A percentile compares a stretch with the other conserved stretches of the same genome.
Evolutionary conservation across 2,329 filamentous ascomycete species (phyloP).

Genomic region (Amylocarpus encephaloides): DNA sequence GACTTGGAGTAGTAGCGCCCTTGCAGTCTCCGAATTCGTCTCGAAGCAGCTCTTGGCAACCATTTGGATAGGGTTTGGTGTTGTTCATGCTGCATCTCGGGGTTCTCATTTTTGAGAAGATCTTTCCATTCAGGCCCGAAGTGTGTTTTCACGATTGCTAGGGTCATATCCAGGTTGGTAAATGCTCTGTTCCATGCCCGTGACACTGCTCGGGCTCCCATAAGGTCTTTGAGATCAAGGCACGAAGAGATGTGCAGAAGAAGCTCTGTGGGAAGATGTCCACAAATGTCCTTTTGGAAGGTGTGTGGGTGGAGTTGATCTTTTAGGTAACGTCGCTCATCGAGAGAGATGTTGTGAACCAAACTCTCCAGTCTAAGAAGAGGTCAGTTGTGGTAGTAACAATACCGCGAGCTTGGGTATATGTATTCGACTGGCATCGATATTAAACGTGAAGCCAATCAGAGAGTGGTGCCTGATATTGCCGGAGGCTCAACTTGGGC

Average conservation of each 20-base stretch:
- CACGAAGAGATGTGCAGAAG: conserved; percentile 13
- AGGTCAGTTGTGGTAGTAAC: background rate
- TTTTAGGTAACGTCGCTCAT: conserved; percentile 16
- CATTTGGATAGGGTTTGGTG: background rate
- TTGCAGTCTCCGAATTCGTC: conserved; percentile 4
- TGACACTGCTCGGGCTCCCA: conserved; percentile 20
- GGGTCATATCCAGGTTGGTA: conserved; percentile 13
- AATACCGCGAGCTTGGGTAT: background rate
- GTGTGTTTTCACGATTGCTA: conserved; percentile 3
- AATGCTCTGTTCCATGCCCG: conserved; percentile 20
- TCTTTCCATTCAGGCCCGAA: conserved; percentile 1
- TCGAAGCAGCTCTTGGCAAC: conserved; percentile 4
- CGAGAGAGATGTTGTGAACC: conserved; percentile 7
- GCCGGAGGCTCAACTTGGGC: too few relatives aligned
- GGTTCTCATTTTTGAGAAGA: background rate
- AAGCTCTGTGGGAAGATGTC: conserved; percentile 20
- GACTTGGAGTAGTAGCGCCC: conserved; percentile 4
- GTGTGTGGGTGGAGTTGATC: conserved; percentile 11
- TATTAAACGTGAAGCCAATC: background rate
- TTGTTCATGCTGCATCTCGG: background rate
- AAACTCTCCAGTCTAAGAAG: conserved; percentile 17
- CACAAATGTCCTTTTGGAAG: conserved; percentile 13
- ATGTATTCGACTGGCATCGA: background rate
- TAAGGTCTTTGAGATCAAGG: conserved; percentile 23
- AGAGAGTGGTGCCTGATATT: background rate